Evolutionary conservation across 331 rosid genomes (phyloP), one percentile per base, ranked within the genome.

Genomic region (Malus hybrid): DNA sequence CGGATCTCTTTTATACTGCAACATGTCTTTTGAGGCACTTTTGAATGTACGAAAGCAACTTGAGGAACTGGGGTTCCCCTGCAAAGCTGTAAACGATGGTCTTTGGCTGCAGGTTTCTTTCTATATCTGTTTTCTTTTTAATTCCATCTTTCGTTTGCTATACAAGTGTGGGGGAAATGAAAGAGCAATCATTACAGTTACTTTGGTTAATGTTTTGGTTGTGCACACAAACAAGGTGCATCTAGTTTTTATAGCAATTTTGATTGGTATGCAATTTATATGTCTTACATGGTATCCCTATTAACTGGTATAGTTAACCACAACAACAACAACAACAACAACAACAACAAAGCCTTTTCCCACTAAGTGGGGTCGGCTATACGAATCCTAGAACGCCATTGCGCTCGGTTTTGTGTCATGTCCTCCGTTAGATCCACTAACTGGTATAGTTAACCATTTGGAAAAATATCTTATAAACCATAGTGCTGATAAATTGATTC

Each of bases 21-120:
- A 89, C 79, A 92, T 95, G 97, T 92, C 97, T 74, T 92, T 95
- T 85, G 99, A 90, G 85, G 96, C 97, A 19, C 97, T 95, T 85
- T 73, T 95, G 68, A 89, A 81, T 72, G 97, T 89, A 83, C 84
- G 99, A 85, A 95, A 84, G 87, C 97, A 92, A 68, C 99, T 95
- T 70, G 99, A 95, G 78, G 97, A 90, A 80, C 78, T 88, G 76
- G 96, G 91, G 36, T 95, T 95, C 88, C 97, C 99, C 52, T 92
- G 99, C 93, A 90, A 92, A 87, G 99, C 99, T 83, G 91, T 92
- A 76, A 95, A 92, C 79, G 96, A 95, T 55, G 96, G 96, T 75
- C 90, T 92, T 68, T 94, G 99, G 99, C 90, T 95, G 76, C 99
- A 92, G 99, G 97, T 94, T 71, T 79, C 87, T 68, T 73, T 18